Base-by-base conservation (phyloP, 2,329 filamentous ascomycete species). In the Sordariomycetes sp. region DNA sequence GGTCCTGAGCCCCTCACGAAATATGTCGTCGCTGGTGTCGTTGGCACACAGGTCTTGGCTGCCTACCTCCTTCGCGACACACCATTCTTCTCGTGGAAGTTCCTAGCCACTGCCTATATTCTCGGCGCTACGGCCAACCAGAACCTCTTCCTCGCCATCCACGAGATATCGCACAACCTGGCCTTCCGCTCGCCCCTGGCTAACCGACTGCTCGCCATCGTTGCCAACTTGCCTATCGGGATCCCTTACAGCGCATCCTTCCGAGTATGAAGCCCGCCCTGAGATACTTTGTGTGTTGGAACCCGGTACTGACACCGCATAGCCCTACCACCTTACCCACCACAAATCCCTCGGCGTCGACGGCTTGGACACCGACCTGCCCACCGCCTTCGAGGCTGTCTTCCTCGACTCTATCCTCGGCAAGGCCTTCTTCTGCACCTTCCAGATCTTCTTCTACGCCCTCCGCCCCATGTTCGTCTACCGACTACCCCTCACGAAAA, bases 381-480 rank as follows among this genome's bases (percentile, higher is more conserved):
- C 94, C 25, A 97, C 94, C 20, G 85, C 89, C 54, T 74, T 97
- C 55, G 94, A 99, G 76, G 93, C 91, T 62, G 75, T 96, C 69
- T 88, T 99, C 71, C 86, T 99, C 66, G 89, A 99, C 77, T 97
- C 91, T 8, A 86, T 99, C 65, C 83, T 93, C 20, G 94, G 94
- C 71, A 99, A 99, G 76, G 87, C 94, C 64, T 99, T 99, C 79
- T 99, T 99, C 81, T 93, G 89, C 76, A 99, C 94, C 64, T 99
- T 97, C 77, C 94, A 99, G 75, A 97, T 99, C 72, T 82, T 99
- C 70, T 99, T 99, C 81, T 99, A 99, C 77, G 94, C 94, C 66
- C 74, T 99, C 55, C 89, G 94, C 18, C 94, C 94, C 61, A 96
- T 97, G 88, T 86, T 92, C 74, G 82, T 99, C 65, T 96, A 96